Evolutionary conservation across 2,329 filamentous ascomycete genomes (phyloP).

Genomic region (Mariannaea sp.): DNA sequence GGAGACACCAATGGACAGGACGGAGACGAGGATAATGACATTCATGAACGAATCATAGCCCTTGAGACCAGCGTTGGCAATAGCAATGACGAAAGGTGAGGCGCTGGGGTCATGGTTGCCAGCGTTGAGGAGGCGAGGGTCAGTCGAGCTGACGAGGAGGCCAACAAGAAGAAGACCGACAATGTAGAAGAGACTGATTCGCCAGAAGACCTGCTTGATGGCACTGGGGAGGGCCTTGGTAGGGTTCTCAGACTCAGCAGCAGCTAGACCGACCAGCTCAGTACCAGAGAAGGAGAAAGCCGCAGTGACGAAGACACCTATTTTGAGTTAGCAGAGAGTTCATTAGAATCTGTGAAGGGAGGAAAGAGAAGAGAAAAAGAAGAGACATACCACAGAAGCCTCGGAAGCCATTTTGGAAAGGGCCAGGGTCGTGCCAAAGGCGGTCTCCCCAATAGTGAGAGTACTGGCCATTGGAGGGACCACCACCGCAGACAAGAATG

Average conservation of each 20-base stretch:
- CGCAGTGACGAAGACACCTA: constrained; percentile 63
- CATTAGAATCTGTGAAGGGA: too few species aligned
- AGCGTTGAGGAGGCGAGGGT: constrained; percentile 54
- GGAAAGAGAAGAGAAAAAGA: too few species aligned
- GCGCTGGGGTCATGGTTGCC: constrained; percentile 44
- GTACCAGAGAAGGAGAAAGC: constrained; percentile 76
- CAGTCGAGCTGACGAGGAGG: constrained; percentile 53
- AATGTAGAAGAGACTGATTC: constrained; percentile 61
- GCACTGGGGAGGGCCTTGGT: constrained; percentile 76
- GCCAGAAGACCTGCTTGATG: constrained; percentile 76
- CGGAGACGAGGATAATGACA: constrained; percentile 61
- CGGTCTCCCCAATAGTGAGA: constrained; percentile 54
- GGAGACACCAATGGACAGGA: constrained; percentile 63
- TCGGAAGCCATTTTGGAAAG: constrained; percentile 75
- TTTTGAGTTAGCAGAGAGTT: too few species aligned
- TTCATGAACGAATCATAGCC: constrained; percentile 64
- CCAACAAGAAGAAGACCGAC: constrained; percentile 58
- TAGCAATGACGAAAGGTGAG: constrained; percentile 64
- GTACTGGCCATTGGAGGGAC: constrained; percentile 54
- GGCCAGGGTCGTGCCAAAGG: constrained; percentile 56
- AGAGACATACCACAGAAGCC: constrained; percentile 75
- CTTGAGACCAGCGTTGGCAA: constrained; percentile 56
- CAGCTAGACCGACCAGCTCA: constrained; percentile 75
- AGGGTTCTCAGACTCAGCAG: constrained; percentile 72
- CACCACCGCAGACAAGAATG: constrained; percentile 63